Conservation (phyloP, 805 yeast species). For the Ogataea henricii region DNA sequence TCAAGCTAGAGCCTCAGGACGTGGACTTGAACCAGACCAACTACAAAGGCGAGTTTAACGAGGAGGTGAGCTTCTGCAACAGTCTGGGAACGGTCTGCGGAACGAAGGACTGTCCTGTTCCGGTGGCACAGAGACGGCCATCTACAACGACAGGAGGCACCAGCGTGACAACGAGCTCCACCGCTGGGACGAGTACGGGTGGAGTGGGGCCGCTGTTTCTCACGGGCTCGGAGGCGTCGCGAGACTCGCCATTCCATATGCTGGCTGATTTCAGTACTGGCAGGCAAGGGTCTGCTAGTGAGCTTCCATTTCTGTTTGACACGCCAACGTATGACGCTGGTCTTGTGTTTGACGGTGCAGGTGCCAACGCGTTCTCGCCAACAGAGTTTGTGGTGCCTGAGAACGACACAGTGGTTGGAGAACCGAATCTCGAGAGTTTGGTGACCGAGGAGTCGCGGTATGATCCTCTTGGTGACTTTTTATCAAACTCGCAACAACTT, state of each 20-base stretch:
- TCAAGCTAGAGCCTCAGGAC: conserved; percentile 3
- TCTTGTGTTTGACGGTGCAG: conserved; percentile 44
- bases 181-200: not conserved
- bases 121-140: conserved; percentile 37
- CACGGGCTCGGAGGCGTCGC: conserved; percentile 7
- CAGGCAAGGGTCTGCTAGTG: conserved; percentile 27
- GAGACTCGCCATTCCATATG: conserved; percentile 26
- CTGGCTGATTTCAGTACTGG: conserved; percentile 15
- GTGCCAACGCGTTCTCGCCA: conserved; percentile 19
- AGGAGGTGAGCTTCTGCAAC: conserved; percentile 75
- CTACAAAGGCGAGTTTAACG: conserved; percentile 52
- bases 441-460: conserved; percentile 13
- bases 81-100: conserved; percentile 84
- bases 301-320: conserved; percentile 50
- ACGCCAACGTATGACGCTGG: conserved; percentile 53
- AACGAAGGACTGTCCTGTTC: conserved; percentile 65
- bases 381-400: conserved; percentile 13
- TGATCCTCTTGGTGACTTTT: conserved; percentile 25
- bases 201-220: not conserved
- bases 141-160: conserved; percentile 14
- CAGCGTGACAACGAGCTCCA: too few species aligned
- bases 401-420: conserved; percentile 3
- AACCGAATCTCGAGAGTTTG: not conserved
- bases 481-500: conserved; percentile 14
- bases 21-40: conserved; percentile 24